A percentile compares a stretch with the other conserved stretches of the same genome.
These are phyloP conservation scores for Pyrenophora graminea DNA, from an alignment of 2,329 filamentous ascomycete species.

Conservation along the genomic window DNA sequence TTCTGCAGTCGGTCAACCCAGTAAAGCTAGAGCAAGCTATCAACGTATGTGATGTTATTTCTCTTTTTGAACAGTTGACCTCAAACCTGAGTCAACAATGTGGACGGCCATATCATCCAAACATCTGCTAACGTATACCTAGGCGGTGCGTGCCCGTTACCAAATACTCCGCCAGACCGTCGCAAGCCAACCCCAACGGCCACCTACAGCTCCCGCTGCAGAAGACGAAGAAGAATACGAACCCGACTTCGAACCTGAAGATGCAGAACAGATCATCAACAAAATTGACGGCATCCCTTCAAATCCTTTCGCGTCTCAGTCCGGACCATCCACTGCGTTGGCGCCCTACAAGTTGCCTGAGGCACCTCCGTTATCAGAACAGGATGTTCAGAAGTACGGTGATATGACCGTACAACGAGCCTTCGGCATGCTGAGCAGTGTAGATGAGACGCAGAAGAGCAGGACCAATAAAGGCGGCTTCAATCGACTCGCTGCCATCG, in stretches of 20 bases:
- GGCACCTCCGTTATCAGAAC: conserved; percentile 72
- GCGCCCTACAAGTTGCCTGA: conserved; percentile 79
- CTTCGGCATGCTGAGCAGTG: conserved; percentile 73
- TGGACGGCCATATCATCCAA: background rate
- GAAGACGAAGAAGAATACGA: conserved; percentile 93
- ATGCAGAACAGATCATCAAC: conserved; percentile 76
- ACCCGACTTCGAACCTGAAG: conserved; percentile 80
- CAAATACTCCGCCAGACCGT: conserved; percentile 43
- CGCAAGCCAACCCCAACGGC: conserved; percentile 29
- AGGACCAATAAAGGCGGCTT: conserved; percentile 69
- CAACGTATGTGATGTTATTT: conserved; percentile 58
- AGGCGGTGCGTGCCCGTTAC: conserved; percentile 50
- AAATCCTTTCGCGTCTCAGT: conserved; percentile 55
- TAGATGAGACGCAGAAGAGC: conserved; percentile 65
- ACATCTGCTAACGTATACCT: conserved; percentile 21
- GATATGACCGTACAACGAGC: conserved; percentile 76
- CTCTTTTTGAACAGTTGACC: background rate
- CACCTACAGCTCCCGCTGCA: conserved; percentile 47
- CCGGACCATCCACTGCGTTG: conserved; percentile 49
- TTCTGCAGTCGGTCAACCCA: conserved; percentile 73
- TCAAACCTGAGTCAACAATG: background rate
- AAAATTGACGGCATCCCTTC: conserved; percentile 73
- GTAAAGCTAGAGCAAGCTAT: conserved; percentile 73
- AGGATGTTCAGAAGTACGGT: conserved; percentile 74
- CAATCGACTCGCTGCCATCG: conserved; percentile 80